Percentiles rank a stretch among this genome's conserved stretches.
These are phyloP conservation scores for Rhodotorula sp. DNA, from an alignment of 1,284 basidiomycete genomes.

Conservation along the genomic window DNA sequence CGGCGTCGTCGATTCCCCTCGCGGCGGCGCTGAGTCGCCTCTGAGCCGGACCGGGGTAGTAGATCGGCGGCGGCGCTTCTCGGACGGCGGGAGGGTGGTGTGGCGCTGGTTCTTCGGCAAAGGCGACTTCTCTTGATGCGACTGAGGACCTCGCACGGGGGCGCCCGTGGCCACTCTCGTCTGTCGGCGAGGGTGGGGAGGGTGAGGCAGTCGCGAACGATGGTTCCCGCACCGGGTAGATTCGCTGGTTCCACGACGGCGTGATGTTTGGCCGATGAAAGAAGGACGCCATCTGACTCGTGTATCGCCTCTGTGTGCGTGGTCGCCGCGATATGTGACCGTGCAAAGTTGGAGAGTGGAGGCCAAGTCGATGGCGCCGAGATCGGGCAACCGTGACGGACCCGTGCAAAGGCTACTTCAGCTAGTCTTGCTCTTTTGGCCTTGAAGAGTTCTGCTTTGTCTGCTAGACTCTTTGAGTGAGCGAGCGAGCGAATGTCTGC, in stretches of 20 bases:
- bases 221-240: slow-evolving; percentile 31
- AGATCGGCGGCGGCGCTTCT: slow-evolving; percentile 7
- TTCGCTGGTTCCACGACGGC: slow-evolving; percentile 26
- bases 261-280: slow-evolving; percentile 18
- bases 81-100: not conserved
- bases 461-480: too few relatives aligned
- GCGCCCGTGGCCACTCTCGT: not conserved
- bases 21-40: not conserved
- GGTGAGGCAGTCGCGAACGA: slow-evolving; percentile 8
- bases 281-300: slow-evolving; percentile 19
- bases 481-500: too few relatives aligned
- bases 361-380: not conserved
- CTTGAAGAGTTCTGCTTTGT: too few relatives aligned
- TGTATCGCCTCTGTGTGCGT: not conserved
- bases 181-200: not conserved
- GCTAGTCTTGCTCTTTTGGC: too few relatives aligned
- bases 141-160: not conserved
- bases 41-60: slow-evolving; percentile 4
- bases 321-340: not conserved
- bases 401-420: too few relatives aligned
- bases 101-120: not conserved
- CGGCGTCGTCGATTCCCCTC: not conserved
- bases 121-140: too few relatives aligned
- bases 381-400: not conserved
- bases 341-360: not conserved